Percentiles rank a stretch among this genome's conserved stretches.
Conservation (phyloP, 768 basidiomycete species). For the Xerocomellus chrysenteron region DNA sequence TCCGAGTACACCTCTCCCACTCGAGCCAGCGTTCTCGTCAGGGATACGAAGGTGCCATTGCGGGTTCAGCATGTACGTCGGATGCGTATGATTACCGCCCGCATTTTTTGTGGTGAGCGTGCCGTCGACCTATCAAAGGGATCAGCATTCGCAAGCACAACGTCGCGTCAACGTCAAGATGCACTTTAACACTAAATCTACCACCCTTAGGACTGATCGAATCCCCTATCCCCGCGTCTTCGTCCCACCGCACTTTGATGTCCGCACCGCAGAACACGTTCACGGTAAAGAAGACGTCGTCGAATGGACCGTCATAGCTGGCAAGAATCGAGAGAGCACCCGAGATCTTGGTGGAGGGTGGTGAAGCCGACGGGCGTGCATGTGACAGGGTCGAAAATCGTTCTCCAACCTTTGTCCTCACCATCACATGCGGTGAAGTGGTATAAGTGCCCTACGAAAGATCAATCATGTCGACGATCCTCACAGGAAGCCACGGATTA, state of each 20-base stretch:
- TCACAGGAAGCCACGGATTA: neutral
- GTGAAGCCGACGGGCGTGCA: neutral
- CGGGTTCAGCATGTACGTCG: conserved; percentile 88
- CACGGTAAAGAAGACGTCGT: conserved; percentile 67
- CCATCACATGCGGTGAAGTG: conserved; percentile 46
- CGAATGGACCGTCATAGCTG: conserved; percentile 66
- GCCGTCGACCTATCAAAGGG: conserved; percentile 51
- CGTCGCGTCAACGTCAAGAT: neutral
- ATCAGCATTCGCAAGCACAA: neutral
- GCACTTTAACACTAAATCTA: conserved; percentile 18
- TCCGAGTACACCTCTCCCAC: conserved; percentile 2
- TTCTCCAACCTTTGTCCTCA: conserved; percentile 14
- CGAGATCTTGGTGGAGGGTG: conserved; percentile 23
- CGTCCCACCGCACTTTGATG: conserved; percentile 47
- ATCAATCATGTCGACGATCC: neutral
- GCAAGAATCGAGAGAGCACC: conserved; percentile 54
- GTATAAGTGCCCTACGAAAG: conserved; percentile 41
- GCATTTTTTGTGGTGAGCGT: conserved; percentile 66
- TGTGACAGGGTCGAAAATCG: conserved; percentile 25
- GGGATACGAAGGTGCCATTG: conserved; percentile 74
- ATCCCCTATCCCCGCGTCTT: conserved; percentile 27
- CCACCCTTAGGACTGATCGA: neutral
- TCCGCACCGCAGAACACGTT: conserved; percentile 45
- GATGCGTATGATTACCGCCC: conserved; percentile 79
- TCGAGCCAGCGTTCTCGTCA: conserved; percentile 25